Conservation (phyloP, 2,329 filamentous ascomycete genomes). For the Bimuria novae-zelandiae region DNA sequence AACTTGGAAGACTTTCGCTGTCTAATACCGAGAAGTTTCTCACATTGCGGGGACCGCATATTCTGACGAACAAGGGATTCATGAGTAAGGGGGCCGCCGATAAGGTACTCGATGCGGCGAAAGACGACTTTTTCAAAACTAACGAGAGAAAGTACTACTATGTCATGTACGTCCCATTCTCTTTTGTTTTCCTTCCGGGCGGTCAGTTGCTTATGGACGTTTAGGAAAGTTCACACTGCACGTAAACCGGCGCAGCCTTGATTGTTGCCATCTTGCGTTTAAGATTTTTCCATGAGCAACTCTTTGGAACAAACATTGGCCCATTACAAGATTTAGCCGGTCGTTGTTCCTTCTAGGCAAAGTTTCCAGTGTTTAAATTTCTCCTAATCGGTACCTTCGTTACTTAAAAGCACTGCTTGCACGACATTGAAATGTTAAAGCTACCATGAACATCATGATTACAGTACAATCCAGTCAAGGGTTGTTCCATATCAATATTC, state of each 20-base stretch:
- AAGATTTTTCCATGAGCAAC: no score
- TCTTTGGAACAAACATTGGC: no score
- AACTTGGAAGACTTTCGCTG: background rate
- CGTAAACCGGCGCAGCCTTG: background rate
- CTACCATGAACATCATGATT: no score
- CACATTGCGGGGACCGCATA: background rate
- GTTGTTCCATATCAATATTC: no score
- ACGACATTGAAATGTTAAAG: no score
- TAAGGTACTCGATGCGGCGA: background rate
- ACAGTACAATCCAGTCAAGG: no score
- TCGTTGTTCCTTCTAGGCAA: no score
- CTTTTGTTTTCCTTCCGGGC: background rate
- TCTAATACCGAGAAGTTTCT: background rate
- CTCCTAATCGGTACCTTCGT: no score
- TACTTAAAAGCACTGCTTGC: no score
- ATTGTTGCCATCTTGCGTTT: background rate
- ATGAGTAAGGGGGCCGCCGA: background rate
- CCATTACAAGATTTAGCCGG: no score
- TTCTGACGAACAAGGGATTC: constrained; percentile 2
- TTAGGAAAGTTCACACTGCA: constrained; percentile 2
- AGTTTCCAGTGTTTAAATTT: no score
- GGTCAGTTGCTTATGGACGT: background rate
- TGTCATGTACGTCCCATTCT: background rate
- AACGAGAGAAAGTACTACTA: constrained; percentile 2
- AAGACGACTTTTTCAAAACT: background rate